phyloP scores from a whole-genome alignment of 768 basidiomycete species.

The Suillus variegatus region DNA sequence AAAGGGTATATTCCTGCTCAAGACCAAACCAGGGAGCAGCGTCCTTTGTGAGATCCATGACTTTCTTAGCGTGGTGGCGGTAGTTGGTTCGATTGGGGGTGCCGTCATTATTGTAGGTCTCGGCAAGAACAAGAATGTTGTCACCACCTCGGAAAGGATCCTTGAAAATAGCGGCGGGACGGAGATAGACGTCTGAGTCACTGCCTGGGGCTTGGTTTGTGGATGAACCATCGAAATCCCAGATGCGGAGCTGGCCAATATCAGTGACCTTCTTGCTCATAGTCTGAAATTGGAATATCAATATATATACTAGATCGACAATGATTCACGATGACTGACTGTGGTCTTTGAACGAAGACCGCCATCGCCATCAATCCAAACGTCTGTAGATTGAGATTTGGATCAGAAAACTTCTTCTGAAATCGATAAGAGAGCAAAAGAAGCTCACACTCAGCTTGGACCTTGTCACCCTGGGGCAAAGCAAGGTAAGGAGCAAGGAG shows the following conservation, averaged over 20 bases:
- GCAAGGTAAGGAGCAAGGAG: constrained; percentile 89
- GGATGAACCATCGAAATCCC: constrained; percentile 99
- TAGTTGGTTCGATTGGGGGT: constrained; percentile 96
- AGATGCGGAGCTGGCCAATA: constrained; percentile 89
- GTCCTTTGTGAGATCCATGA: constrained; percentile 90
- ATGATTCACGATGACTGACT: constrained; percentile 42
- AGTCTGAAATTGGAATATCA: constrained; percentile 54
- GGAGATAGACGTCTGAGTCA: constrained; percentile 98
- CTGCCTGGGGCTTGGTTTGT: constrained; percentile 95
- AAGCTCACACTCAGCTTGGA: constrained; percentile 91
- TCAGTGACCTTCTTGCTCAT: constrained; percentile 83
- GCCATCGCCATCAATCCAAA: constrained; percentile 96
- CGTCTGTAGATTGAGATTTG: constrained; percentile 55
- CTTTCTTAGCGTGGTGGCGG: constrained; percentile 92
- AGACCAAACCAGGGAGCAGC: constrained; percentile 93
- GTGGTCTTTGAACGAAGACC: constrained; percentile 97
- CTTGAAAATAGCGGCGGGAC: constrained; percentile 95
- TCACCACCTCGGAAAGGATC: constrained; percentile 99
- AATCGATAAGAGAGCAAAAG: constrained; percentile 11
- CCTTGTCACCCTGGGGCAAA: constrained; percentile 85
- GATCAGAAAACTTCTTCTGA: constrained; percentile 16
- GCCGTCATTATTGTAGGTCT: constrained; percentile 98
- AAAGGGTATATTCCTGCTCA: constrained; percentile 98
- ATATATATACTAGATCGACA: not conserved
- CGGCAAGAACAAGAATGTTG: constrained; percentile 96